phyloP scores from a whole-genome alignment of 1,284 basidiomycete species.

The Boletus mariae region DNA sequence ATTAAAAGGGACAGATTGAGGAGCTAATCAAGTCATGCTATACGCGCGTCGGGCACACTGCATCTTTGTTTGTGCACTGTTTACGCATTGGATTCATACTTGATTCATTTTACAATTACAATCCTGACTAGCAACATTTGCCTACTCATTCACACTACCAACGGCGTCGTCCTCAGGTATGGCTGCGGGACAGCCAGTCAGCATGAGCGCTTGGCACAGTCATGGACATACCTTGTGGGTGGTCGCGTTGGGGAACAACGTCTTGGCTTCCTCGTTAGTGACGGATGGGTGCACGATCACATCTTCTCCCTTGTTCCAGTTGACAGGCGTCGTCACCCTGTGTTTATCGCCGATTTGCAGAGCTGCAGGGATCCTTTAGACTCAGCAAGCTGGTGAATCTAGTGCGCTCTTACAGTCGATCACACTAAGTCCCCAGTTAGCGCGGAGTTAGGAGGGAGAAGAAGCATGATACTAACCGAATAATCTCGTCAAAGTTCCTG shows the following conservation, averaged over 20 bases:
- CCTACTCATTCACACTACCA: conserved; percentile 35
- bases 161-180: conserved; percentile 74
- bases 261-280: conserved; percentile 83
- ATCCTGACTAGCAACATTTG: conserved; percentile 3
- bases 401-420: conserved; percentile 54
- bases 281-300: conserved; percentile 96
- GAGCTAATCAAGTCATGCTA: conserved; percentile 9
- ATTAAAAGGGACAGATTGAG: conserved; percentile 16
- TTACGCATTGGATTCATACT: conserved; percentile 10
- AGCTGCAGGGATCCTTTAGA: conserved; percentile 38
- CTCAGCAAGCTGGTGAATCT: not conserved
- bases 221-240: conserved; percentile 56
- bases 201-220: not conserved
- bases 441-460: not conserved
- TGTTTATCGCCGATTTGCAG: conserved; percentile 94
- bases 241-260: conserved; percentile 74
- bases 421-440: conserved; percentile 37
- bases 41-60: conserved; percentile 32
- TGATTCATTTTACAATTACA: not conserved
- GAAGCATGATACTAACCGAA: conserved; percentile 52
- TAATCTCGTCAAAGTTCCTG: conserved; percentile 83
- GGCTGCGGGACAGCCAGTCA: conserved; percentile 42
- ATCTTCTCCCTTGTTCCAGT: conserved; percentile 92
- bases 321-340: conserved; percentile 81
- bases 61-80: conserved; percentile 29